Conservation (phyloP, 345 rosid genomes). For the Turnera subulata region DNA sequence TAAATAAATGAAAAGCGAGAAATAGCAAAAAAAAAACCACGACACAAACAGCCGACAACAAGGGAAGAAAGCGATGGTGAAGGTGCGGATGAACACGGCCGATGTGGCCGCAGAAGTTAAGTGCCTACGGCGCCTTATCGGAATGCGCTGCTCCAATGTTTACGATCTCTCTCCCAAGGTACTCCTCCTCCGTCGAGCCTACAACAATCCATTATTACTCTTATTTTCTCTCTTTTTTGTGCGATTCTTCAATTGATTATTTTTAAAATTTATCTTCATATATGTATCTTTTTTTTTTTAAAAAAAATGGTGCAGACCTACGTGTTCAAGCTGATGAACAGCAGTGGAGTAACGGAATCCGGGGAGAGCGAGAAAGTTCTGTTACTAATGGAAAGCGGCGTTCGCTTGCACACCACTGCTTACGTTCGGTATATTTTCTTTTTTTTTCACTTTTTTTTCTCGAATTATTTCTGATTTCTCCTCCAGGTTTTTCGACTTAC, state of each 20-base stretch:
- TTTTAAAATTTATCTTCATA: no score
- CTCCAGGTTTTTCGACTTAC: background rate
- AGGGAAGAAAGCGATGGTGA: conserved; percentile 64
- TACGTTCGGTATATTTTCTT: conserved; percentile 64
- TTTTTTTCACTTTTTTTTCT: no score
- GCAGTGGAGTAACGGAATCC: conserved; percentile 93
- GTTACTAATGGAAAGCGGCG: conserved; percentile 92
- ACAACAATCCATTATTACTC: background rate
- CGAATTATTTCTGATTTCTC: background rate
- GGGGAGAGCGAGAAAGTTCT: conserved; percentile 97
- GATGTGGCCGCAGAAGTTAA: conserved; percentile 99
- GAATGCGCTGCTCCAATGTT: conserved; percentile 97
- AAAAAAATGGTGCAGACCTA: conserved; percentile 51
- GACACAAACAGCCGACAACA: no score
- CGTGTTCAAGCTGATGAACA: conserved; percentile 93
- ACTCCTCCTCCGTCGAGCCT: background rate
- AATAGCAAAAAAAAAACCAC: no score
- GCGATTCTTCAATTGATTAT: background rate
- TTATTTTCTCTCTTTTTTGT: background rate
- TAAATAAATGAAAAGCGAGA: no score
- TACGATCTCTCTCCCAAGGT: conserved; percentile 98
- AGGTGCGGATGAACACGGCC: conserved; percentile 98
- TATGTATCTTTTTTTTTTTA: background rate
- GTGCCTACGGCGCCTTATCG: conserved; percentile 77
- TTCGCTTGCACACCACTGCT: conserved; percentile 86